Evolutionary conservation across 345 rosid species (phyloP).

Genomic region (Passiflora organensis): DNA sequence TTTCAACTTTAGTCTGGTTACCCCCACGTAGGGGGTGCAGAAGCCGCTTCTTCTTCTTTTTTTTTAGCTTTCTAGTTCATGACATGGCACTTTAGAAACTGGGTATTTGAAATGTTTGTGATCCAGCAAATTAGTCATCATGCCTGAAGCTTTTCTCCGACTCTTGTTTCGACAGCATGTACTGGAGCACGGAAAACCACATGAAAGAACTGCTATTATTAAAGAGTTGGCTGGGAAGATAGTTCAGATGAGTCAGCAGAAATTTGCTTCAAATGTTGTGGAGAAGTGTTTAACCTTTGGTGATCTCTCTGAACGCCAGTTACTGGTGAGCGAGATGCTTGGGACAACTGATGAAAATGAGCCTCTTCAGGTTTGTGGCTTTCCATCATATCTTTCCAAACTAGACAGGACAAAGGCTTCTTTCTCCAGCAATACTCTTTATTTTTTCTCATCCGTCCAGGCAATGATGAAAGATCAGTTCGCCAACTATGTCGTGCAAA

Average conservation of each 20-base stretch:
- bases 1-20: no score
- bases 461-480: constrained; percentile 93
- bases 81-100: no score
- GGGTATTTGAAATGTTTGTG: no score
- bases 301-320: constrained; percentile 60
- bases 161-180: constrained; percentile 77
- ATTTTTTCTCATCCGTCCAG: no score
- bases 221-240: constrained; percentile 75
- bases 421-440: no score
- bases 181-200: constrained; percentile 86
- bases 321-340: constrained; percentile 89
- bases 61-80: no score
- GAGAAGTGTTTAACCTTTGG: constrained; percentile 92
- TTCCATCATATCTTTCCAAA: not conserved
- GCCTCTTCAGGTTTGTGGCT: constrained; percentile 81
- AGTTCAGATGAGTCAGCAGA: constrained; percentile 96
- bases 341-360: constrained; percentile 95
- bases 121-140: no score
- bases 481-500: constrained; percentile 84
- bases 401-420: no score
- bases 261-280: constrained; percentile 95
- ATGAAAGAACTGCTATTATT: constrained; percentile 75
- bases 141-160: no score
- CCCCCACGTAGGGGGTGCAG: no score
- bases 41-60: no score